Percentiles rank a stretch among this genome's conserved stretches.
phyloP scores from a whole-genome alignment of 1,284 basidiomycete genomes.

The Ustilago vetiveriae region DNA sequence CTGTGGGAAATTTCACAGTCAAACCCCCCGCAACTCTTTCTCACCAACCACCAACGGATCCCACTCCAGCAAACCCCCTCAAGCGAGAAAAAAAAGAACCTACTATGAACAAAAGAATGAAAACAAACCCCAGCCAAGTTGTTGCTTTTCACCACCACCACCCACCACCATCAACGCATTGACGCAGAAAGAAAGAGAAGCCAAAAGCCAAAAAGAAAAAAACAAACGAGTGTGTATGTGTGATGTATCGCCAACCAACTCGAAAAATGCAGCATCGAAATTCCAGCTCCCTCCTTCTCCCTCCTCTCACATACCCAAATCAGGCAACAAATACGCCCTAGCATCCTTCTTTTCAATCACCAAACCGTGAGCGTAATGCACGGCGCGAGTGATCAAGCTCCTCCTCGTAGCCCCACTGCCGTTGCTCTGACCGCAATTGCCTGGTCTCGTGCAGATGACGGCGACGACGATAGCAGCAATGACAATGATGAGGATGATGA shows the following conservation, averaged over 20 bases:
- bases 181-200: too few relatives aligned
- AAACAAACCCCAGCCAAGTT: too few relatives aligned
- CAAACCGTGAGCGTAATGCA: slow-evolving; percentile 11
- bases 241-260: neutral
- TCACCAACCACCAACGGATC: too few relatives aligned
- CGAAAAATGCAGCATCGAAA: too few relatives aligned
- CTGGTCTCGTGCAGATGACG: slow-evolving; percentile 45
- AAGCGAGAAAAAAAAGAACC: too few relatives aligned
- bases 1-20: too few relatives aligned
- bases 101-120: too few relatives aligned
- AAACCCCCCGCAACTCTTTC: too few relatives aligned
- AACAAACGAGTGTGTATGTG: slow-evolving; percentile 14
- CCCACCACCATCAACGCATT: too few relatives aligned
- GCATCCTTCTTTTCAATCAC: slow-evolving; percentile 23
- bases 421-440: slow-evolving; percentile 23
- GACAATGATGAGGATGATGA: slow-evolving; percentile 56
- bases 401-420: slow-evolving; percentile 11
- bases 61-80: too few relatives aligned
- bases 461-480: slow-evolving; percentile 54
- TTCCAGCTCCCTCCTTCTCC: too few relatives aligned
- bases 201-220: neutral
- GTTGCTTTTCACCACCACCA: too few relatives aligned
- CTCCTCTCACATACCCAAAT: slow-evolving; percentile 18
- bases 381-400: slow-evolving; percentile 17
- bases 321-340: slow-evolving; percentile 24